phyloP scores from a whole-genome alignment of 2,329 filamentous ascomycete species.

The Sporothrix pallida region DNA sequence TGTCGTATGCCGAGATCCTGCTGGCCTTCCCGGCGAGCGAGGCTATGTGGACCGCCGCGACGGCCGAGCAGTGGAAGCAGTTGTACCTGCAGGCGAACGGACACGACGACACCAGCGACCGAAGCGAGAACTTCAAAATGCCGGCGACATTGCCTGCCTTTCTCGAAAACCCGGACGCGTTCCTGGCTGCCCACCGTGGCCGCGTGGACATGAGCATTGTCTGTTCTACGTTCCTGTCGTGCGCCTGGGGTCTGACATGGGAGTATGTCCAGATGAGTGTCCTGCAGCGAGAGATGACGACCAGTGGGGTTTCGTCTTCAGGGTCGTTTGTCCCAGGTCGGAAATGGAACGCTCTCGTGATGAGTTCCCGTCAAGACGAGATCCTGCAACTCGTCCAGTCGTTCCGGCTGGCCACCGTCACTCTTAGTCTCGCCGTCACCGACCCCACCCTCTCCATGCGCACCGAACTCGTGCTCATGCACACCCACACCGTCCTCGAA shows the following conservation, averaged over 20 bases:
- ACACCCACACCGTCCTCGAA: slow-evolving; percentile 16
- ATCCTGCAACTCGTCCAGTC: not conserved
- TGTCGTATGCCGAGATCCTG: slow-evolving; percentile 5
- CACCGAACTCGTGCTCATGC: slow-evolving; percentile 8
- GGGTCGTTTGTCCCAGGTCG: not conserved
- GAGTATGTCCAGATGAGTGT: slow-evolving; percentile 14
- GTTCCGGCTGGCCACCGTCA: not conserved
- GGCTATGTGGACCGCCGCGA: not conserved
- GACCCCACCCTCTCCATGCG: slow-evolving; percentile 8
- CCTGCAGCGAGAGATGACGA: not conserved
- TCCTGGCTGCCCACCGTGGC: not conserved
- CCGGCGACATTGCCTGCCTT: not conserved
- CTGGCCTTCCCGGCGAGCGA: not conserved
- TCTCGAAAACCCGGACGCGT: not conserved
- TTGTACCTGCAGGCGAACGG: not conserved
- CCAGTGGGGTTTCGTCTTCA: not conserved
- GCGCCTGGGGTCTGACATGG: slow-evolving; percentile 13
- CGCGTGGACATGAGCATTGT: slow-evolving; percentile 8
- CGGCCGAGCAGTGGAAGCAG: slow-evolving; percentile 9
- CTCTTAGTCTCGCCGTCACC: not conserved
- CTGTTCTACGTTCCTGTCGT: not conserved
- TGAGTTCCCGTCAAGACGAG: not conserved
- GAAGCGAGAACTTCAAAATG: not conserved
- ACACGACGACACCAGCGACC: not conserved
- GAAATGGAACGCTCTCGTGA: not conserved